Evolutionary conservation across 495 filamentous ascomycete genomes (phyloP).

Genomic region (Arthonia radiata): DNA sequence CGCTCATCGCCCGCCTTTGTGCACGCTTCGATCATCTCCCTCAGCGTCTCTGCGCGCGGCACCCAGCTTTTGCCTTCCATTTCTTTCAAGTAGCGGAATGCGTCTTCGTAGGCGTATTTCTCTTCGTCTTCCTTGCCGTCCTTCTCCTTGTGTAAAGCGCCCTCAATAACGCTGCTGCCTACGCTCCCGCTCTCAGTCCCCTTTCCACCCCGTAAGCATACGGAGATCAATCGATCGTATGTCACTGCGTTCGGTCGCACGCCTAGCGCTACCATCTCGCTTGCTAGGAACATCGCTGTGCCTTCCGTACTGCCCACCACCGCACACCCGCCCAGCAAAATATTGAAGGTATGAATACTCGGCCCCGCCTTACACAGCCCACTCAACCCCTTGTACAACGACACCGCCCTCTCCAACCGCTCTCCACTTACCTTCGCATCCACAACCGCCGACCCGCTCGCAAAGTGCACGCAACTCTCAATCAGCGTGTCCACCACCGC

Average conservation of each 20-base stretch:
- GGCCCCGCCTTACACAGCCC: conserved; percentile 31
- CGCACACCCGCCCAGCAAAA: conserved; percentile 37
- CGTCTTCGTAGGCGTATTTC: conserved; percentile 26
- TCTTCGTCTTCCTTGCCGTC: no score
- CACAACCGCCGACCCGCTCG: no score
- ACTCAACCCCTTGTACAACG: conserved; percentile 45
- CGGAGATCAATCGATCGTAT: conserved; percentile 43
- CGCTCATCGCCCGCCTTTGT: conserved; percentile 17
- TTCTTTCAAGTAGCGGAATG: conserved; percentile 30
- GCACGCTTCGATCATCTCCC: conserved; percentile 10
- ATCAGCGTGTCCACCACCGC: no score
- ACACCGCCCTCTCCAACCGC: conserved; percentile 33
- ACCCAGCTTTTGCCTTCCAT: conserved; percentile 17
- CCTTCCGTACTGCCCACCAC: conserved; percentile 20
- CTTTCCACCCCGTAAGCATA: no score
- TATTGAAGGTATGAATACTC: conserved; percentile 37
- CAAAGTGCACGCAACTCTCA: no score
- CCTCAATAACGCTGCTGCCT: no score
- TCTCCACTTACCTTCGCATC: no score
- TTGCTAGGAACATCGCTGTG: conserved; percentile 40
- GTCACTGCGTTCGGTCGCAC: conserved; percentile 33
- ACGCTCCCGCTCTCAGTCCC: no score
- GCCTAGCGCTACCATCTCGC: conserved; percentile 44
- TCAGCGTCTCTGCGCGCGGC: conserved; percentile 17
- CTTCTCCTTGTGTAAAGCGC: no score